Percentiles rank a stretch among this genome's conserved stretches.
Evolutionary conservation across 139 green algal species (phyloP).

Genomic region (Tetradesmus obliquus): DNA sequence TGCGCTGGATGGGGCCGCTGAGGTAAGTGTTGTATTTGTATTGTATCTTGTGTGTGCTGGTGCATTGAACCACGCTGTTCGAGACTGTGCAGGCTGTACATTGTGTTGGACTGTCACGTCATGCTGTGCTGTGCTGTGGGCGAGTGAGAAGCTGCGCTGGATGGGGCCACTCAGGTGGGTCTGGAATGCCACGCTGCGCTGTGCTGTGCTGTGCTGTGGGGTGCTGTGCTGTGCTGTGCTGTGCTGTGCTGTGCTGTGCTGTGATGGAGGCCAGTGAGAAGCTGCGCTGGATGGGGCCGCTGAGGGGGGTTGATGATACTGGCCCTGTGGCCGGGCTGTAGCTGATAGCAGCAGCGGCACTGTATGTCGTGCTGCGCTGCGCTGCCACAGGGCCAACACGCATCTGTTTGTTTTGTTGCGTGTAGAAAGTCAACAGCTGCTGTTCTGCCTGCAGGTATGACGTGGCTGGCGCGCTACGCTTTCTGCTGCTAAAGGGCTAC

Average conservation of each 20-base stretch:
- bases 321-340: too few relatives aligned
- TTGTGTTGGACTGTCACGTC: too few relatives aligned
- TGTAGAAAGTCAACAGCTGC: background rate
- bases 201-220: background rate
- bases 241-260: background rate
- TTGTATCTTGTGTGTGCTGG: background rate
- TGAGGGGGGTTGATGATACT: conserved; percentile 11
- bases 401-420: conserved; percentile 64
- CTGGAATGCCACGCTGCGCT: too few relatives aligned
- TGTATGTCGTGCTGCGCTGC: too few relatives aligned
- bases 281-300: conserved; percentile 77
- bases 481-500: conserved; percentile 57
- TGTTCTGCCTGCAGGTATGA: conserved; percentile 63
- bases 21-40: conserved; percentile 36
- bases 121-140: conserved; percentile 74
- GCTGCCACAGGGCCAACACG: too few relatives aligned
- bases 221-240: background rate
- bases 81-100: too few relatives aligned
- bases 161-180: conserved; percentile 74
- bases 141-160: conserved; percentile 73
- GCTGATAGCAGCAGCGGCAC: conserved; percentile 46
- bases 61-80: background rate
- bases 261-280: conserved; percentile 61
- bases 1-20: conserved; percentile 76
- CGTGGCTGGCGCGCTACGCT: conserved; percentile 63